Base-by-base conservation (phyloP, 1,284 basidiomycete genomes). In the Tilletia walkeri region DNA sequence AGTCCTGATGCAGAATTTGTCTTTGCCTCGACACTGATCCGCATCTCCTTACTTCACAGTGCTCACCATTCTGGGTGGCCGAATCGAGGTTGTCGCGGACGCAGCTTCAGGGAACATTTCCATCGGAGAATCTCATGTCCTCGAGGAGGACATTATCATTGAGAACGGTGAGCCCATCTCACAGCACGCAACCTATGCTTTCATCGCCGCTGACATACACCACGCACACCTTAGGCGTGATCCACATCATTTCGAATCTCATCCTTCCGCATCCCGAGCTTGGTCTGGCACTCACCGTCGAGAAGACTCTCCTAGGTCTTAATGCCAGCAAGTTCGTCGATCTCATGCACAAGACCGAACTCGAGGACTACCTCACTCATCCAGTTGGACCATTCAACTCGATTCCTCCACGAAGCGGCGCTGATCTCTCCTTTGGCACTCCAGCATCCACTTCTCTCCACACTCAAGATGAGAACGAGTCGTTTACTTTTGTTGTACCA, bases 261-360 rank as follows among this genome's bases (percentile, higher is more conserved):
- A 88, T 99, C 14, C 84, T 96, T 14, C 92, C 94, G 0, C 87
- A 88, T 0, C 89, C 88, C 7, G 87, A 91, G 41, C 20, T 61
- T 2, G 56, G 56, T 24, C 88, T 99, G 61, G 87, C 89, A 75
- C 86, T 95, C 59, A 95, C 93, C 1, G 90, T 94, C 4, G 95
- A 99, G 85, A 98, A 99, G 84, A 94, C 90, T 73, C 89, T 96
- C 4, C 87, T 95, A 30, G 89, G 92, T 0, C 87, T 97, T 71
- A 93, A 97, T 79, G 96, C 94, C 82, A 92, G 92, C 0, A 88
- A 88, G 39, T 98, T 99, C 82, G 93, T 99, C 65, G 88, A 94
- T 75, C 89, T 97, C 79, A 93, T 95, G 74, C 87, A 91, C 78
- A 90, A 89, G 18, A 84, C 82, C 4, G 80, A 78, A 36, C 76